phyloP scores from a whole-genome alignment of 1,284 basidiomycete genomes.

The Pisolithus thermaeus region DNA sequence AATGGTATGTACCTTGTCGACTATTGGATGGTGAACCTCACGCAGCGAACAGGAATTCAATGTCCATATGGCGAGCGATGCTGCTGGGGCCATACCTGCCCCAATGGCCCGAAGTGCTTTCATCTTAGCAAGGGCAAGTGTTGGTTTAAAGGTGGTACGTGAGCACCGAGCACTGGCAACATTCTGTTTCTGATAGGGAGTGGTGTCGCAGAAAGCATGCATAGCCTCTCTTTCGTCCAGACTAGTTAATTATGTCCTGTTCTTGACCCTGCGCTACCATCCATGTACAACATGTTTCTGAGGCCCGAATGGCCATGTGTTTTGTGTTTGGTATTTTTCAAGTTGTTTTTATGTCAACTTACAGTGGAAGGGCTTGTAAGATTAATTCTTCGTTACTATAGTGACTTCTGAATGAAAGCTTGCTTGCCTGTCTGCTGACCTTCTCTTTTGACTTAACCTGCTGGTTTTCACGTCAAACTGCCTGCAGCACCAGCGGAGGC shows the following conservation, averaged over 20 bases:
- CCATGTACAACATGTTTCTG: conserved; percentile 1
- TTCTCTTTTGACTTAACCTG: background rate
- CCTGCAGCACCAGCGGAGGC: conserved; percentile 6
- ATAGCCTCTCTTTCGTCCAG: conserved; percentile 17
- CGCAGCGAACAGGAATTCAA: conserved; percentile 43
- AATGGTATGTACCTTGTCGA: conserved; percentile 42
- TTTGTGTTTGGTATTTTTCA: background rate
- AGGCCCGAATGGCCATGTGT: conserved; percentile 1
- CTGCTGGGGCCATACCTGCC: conserved; percentile 79
- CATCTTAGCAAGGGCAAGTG: conserved; percentile 68
- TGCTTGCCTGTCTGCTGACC: background rate
- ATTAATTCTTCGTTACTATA: background rate
- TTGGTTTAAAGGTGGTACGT: conserved; percentile 76
- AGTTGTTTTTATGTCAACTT: conserved; percentile 5
- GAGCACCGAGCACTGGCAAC: too few relatives aligned
- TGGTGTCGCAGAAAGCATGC: conserved; percentile 23
- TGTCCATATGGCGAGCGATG: conserved; percentile 68
- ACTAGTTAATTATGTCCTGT: conserved; percentile 5
- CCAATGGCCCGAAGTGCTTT: conserved; percentile 65
- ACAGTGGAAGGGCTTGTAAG: background rate
- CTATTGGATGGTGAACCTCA: background rate
- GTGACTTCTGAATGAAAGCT: background rate
- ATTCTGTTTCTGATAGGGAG: too few relatives aligned
- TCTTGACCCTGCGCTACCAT: background rate
- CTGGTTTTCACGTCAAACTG: background rate